A percentile compares a stretch with the other conserved stretches of the same genome.
Conservation (phyloP, 768 basidiomycete genomes). For the Rhodotorula toruloides region DNA sequence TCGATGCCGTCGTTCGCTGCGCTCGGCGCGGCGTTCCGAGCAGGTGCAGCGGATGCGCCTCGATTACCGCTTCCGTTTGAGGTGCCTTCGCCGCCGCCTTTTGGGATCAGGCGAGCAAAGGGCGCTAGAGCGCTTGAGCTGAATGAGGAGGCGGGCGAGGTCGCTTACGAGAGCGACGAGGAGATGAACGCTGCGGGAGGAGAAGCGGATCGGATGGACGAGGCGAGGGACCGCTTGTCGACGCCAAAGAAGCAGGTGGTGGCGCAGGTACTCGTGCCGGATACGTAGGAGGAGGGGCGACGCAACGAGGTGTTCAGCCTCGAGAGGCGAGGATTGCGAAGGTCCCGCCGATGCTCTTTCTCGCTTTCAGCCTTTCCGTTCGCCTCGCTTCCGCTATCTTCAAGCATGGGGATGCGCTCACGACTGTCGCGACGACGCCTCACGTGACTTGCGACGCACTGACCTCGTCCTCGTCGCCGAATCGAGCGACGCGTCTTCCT, state of each 20-base stretch:
- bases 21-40: conserved; percentile 35
- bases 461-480: background rate
- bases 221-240: background rate
- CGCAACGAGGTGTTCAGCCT: background rate
- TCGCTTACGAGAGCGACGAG: background rate
- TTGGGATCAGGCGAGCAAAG: background rate
- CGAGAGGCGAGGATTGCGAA: background rate
- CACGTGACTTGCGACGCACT: too few relatives aligned
- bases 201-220: background rate
- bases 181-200: conserved; percentile 4
- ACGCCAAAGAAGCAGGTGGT: conserved; percentile 16
- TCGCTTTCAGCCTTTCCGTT: background rate
- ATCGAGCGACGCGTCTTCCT: background rate
- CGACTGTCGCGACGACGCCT: too few relatives aligned
- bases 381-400: too few relatives aligned
- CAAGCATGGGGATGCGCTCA: too few relatives aligned
- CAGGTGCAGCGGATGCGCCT: background rate
- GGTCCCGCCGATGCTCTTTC: background rate
- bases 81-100: conserved; percentile 9
- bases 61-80: conserved; percentile 3
- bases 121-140: background rate
- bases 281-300: conserved; percentile 16
- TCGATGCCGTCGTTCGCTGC: conserved; percentile 34
- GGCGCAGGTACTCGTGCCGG: conserved; percentile 20
- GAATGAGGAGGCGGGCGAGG: background rate